Evolutionary conservation across 768 basidiomycete genomes (phyloP), one percentile per base, ranked within the genome.

Genomic region (Tulasnella sp.): DNA sequence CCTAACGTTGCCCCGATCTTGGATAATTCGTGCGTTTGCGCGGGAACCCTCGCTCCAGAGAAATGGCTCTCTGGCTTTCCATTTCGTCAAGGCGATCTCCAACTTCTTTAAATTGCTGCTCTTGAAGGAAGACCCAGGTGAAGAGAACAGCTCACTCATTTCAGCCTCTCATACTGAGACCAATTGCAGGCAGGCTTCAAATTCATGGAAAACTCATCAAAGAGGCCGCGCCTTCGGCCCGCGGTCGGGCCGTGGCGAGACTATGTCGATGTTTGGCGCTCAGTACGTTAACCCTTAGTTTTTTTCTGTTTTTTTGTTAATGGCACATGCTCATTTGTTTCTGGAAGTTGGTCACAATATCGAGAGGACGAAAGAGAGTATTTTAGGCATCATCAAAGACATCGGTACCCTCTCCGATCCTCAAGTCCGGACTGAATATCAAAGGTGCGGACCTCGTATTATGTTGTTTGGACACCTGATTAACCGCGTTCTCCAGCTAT

Each of bases 1-100:
- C 46, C 3, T 75, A 15, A 26, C 55, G 11, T 32, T 75, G 32
- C 74, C 74, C 37, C 74, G 74, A 18, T 75, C 74, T 2, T 75
- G 74, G 74, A 51, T 75, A 1, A 51, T 75, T 32, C 74, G 74
- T 6, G 74, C 48, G 13, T 55, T 75, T 26, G 6, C 15, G 16
- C 55, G 46, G 32, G 32, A 10, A 11, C 11, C 35, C 7, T 71
- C 70, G 2, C 10, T 10, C 11, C 23, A 18, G 11, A 13, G 15
- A 20, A 71, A 71, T 71, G 70, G 70, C 1, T 37, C 35, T 29
- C 20, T 72, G 1, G 10, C 37, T 39, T 72, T 10, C 10, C 23
- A 39, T 7, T 5, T 72, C 7, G 20, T 72, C 32, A 10, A 3
- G 3, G n/a, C 37, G 18, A 15, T 72, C 18, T 15, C 16, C 23